These are phyloP conservation scores for Paspalum notatum DNA, from an alignment of 176 grass and related monocot species.

Conservation along the genomic window DNA sequence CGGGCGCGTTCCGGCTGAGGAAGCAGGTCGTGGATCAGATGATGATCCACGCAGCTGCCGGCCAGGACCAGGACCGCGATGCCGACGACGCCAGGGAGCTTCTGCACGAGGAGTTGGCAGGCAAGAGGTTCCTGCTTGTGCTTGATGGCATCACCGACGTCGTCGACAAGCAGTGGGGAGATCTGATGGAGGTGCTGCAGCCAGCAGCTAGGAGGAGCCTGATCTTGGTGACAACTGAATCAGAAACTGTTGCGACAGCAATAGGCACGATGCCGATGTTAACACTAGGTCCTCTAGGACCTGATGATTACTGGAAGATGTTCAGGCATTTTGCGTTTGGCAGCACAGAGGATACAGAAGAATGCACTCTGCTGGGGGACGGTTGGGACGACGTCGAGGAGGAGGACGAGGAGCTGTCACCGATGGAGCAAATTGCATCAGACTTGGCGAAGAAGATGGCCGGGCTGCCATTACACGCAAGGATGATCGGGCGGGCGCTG, in stretches of 20 bases:
- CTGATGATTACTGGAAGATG: slow-evolving; percentile 36
- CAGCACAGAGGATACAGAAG: slow-evolving; percentile 13
- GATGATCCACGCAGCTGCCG: not conserved
- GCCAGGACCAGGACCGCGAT: not conserved
- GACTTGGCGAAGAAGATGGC: slow-evolving; percentile 36
- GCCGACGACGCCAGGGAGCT: not conserved
- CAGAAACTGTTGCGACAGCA: not conserved
- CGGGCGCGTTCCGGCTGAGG: not conserved
- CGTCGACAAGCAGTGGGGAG: slow-evolving; percentile 16
- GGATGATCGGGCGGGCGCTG: slow-evolving; percentile 15
- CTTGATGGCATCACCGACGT: slow-evolving; percentile 26
- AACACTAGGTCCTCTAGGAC: not conserved
- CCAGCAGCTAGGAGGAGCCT: slow-evolving; percentile 41
- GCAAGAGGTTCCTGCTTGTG: slow-evolving; percentile 42
- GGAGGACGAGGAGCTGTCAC: slow-evolving; percentile 4
- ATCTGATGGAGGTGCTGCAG: slow-evolving; percentile 30
- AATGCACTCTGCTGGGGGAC: slow-evolving; percentile 32
- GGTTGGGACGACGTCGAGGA: slow-evolving; percentile 37
- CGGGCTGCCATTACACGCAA: slow-evolving; percentile 3
- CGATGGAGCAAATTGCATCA: slow-evolving; percentile 21
- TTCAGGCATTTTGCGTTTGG: slow-evolving; percentile 47
- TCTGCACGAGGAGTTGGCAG: slow-evolving; percentile 1
- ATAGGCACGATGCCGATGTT: slow-evolving; percentile 30
- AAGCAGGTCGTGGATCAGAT: slow-evolving; percentile 35
- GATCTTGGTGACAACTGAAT: slow-evolving; percentile 48